Evolutionary conservation across 2,329 filamentous ascomycete species (phyloP).

Genomic region (Aspergillus persii): DNA sequence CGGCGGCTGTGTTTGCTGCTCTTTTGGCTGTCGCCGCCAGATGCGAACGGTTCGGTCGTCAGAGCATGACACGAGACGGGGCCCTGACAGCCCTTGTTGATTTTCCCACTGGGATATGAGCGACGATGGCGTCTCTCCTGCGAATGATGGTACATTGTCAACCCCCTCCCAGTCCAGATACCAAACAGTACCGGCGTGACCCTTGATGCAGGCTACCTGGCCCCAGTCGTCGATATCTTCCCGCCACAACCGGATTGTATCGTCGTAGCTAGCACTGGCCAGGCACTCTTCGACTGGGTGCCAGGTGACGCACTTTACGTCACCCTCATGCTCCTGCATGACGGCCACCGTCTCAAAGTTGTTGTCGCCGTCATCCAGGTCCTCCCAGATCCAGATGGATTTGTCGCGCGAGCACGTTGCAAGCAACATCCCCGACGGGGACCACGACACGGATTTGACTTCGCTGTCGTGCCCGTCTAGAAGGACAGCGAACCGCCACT

Average conservation of each 20-base stretch:
- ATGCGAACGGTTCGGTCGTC: conserved; percentile 78
- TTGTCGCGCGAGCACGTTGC: conserved; percentile 93
- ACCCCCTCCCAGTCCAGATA: conserved; percentile 65
- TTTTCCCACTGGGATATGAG: conserved; percentile 28
- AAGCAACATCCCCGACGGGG: conserved; percentile 68
- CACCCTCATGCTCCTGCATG: conserved; percentile 87
- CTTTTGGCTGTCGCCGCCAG: conserved; percentile 65
- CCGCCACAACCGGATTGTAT: conserved; percentile 82
- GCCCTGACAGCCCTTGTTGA: conserved; percentile 34
- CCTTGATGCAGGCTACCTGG: conserved; percentile 76
- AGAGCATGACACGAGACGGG: conserved; percentile 75
- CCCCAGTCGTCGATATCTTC: conserved; percentile 95
- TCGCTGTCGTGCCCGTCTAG: conserved; percentile 95
- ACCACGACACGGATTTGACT: conserved; percentile 75
- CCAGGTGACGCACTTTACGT: conserved; percentile 94
- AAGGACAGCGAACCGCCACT: conserved; percentile 90
- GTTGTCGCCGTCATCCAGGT: conserved; percentile 78
- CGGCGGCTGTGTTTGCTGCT: conserved; percentile 46
- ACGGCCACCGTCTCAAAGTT: conserved; percentile 97
- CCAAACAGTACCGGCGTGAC: conserved; percentile 87
- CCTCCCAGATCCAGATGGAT: conserved; percentile 98
- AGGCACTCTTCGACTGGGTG: conserved; percentile 77
- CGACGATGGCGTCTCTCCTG: conserved; percentile 1
- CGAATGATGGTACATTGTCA: conserved; percentile 29
- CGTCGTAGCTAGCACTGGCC: conserved; percentile 90